Conservation (phyloP, 345 rosid genomes). For the Hypericum perforatum region DNA sequence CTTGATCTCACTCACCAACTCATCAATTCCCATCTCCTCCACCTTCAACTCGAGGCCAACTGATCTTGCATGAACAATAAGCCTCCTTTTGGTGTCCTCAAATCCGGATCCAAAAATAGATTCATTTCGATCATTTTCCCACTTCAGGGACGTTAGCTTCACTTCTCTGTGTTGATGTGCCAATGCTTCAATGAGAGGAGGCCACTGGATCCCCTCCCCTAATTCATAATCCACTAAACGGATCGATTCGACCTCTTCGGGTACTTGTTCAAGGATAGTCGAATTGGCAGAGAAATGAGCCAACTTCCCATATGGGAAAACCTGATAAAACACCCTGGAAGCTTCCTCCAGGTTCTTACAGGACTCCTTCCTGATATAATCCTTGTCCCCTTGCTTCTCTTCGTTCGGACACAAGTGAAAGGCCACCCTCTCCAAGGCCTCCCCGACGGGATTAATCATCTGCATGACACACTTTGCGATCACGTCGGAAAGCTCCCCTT, state of each 20-base stretch:
- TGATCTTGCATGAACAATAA: conserved; percentile 19
- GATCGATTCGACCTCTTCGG: conserved; percentile 20
- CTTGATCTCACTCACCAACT: conserved; percentile 21
- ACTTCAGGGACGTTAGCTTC: conserved; percentile 26
- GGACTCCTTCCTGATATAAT: conserved; percentile 28
- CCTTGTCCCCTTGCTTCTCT: conserved; percentile 10
- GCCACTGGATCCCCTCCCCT: conserved; percentile 48
- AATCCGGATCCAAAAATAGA: conserved; percentile 1
- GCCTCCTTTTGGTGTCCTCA: conserved; percentile 19
- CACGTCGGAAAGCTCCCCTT: conserved; percentile 31
- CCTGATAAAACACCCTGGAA: conserved; percentile 33
- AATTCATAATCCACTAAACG: conserved; percentile 44
- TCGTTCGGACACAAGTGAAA: conserved; percentile 23
- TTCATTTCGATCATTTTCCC: conserved; percentile 11
- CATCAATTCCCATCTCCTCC: conserved; percentile 26
- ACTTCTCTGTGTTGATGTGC: conserved; percentile 14
- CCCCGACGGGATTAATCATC: conserved; percentile 35
- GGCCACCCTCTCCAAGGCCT: conserved; percentile 31
- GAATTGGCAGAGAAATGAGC: conserved; percentile 48
- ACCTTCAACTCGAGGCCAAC: conserved; percentile 22
- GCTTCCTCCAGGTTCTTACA: conserved; percentile 30
- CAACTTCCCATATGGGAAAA: conserved; percentile 38
- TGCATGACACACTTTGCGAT: conserved; percentile 21
- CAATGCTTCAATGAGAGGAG: conserved; percentile 30
- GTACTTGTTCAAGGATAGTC: conserved; percentile 31